Evolutionary conservation across 2,329 filamentous ascomycete species (phyloP), one percentile per base, ranked within the genome.

Genomic region (Neonectria neomacrospora): DNA sequence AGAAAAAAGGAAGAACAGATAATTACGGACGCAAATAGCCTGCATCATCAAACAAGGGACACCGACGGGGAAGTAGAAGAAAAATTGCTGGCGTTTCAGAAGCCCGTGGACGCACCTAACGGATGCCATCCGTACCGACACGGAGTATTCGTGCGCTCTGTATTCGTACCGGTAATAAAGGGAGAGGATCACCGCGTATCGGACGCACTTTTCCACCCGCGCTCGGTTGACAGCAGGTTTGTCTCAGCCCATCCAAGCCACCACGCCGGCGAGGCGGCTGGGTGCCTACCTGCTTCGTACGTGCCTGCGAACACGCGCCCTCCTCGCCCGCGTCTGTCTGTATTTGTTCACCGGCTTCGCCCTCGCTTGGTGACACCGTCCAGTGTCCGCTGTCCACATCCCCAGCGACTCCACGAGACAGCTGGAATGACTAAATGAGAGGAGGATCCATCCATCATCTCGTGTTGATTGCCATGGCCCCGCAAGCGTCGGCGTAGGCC

Each of bases 391-490:
- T 12, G 23, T 28, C 45, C 39, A 56, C 52, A 39, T 57, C 58
- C 47, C 18, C 23, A 26, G n/a, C 34, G 14, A 37, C 34, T 37
- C 34, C 34, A 37, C 51, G 39, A 47, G 54, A 56, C 39, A 26
- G 22, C 42, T 54, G 51, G 30, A 51, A 50, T 63, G 32, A 54
- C 54, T 67, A 73, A 70, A 70, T 73, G 69, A 68, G 65, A 72
- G 71, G 67, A 71, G 71, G 71, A 71, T 68, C 71, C 71, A 73
- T 73, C 63, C 69, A 66, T 72, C 67, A 73, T 73, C 71, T 73
- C 71, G 69, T 73, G 71, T 73, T 73, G 66, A 73, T 73, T 73
- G 67, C 66, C 57, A 57, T 65, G 61, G 68, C 70, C 67, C 71
- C 71, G 69, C 71, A 69, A 72, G 63, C 54, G 58, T 65, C 68